phyloP scores from a whole-genome alignment of 805 yeast species.

The Ogataea sp. region DNA sequence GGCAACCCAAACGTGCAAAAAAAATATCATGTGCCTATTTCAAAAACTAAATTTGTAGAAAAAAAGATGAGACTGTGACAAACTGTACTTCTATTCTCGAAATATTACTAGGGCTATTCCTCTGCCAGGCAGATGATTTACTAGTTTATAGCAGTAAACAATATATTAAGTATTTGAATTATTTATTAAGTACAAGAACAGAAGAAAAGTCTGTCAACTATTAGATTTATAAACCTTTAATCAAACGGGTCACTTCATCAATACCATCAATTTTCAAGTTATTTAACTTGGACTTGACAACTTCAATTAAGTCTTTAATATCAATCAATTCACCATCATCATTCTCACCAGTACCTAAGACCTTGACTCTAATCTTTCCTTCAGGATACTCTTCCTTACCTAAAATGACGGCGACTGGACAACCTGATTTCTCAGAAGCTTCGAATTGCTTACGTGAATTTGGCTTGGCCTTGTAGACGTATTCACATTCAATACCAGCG shows the following conservation, averaged over 20 bases:
- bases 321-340: slow-evolving; percentile 79
- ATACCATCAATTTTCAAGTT: slow-evolving; percentile 42
- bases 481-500: slow-evolving; percentile 86
- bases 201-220: too few relatives aligned
- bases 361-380: slow-evolving; percentile 80
- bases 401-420: slow-evolving; percentile 81
- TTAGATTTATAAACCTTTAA: slow-evolving; percentile 40
- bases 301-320: slow-evolving; percentile 48
- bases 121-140: too few relatives aligned
- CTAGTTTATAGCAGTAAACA: too few relatives aligned
- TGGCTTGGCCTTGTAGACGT: slow-evolving; percentile 85
- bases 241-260: slow-evolving; percentile 55
- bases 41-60: neutral
- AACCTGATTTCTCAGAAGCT: slow-evolving; percentile 93
- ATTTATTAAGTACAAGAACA: too few relatives aligned
- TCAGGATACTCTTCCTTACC: slow-evolving; percentile 90
- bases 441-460: slow-evolving; percentile 95
- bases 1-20: too few relatives aligned
- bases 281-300: slow-evolving; percentile 32
- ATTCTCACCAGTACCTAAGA: slow-evolving; percentile 80
- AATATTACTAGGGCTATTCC: too few relatives aligned
- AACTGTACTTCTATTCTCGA: too few relatives aligned
- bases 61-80: too few relatives aligned
- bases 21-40: too few relatives aligned
- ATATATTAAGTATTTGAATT: too few relatives aligned